These are phyloP conservation scores for Euphorbia celastroides DNA, from an alignment of 441 rosid species.

Conservation along the genomic window DNA sequence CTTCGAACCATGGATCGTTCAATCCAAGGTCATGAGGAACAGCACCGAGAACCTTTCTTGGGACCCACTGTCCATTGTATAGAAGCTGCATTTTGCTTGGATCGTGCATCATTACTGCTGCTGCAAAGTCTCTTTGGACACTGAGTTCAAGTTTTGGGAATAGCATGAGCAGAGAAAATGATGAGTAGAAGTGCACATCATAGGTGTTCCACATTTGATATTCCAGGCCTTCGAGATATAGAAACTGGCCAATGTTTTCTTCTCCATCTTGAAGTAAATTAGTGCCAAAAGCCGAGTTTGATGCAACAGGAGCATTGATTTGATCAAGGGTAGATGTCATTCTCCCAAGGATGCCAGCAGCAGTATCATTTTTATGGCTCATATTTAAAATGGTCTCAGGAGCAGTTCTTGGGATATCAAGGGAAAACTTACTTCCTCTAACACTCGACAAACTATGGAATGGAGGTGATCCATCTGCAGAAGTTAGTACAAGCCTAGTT, in stretches of 20 bases:
- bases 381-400: constrained; percentile 21
- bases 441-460: constrained; percentile 54
- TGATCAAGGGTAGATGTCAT: constrained; percentile 58
- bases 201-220: constrained; percentile 96
- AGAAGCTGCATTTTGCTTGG: constrained; percentile 56
- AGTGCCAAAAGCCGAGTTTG: constrained; percentile 77
- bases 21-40: constrained; percentile 90
- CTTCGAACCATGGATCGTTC: constrained; percentile 81
- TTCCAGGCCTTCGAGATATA: constrained; percentile 82
- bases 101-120: constrained; percentile 89
- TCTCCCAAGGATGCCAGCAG: constrained; percentile 59
- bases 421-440: constrained; percentile 63
- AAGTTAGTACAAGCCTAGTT: no score
- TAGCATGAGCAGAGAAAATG: constrained; percentile 74
- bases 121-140: constrained; percentile 87
- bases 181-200: constrained; percentile 88
- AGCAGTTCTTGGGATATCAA: constrained; percentile 44
- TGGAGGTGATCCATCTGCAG: constrained; percentile 83
- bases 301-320: constrained; percentile 52
- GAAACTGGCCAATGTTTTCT: constrained; percentile 93
- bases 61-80: constrained; percentile 51
- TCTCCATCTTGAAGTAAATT: constrained; percentile 78
- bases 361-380: constrained; percentile 36
- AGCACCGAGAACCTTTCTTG: constrained; percentile 81
- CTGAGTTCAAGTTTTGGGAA: constrained; percentile 88